A percentile compares a stretch with the other conserved stretches of the same genome.
Evolutionary conservation across 73 alveolate species (phyloP).

Genomic region (Paramecium octaurelia): DNA sequence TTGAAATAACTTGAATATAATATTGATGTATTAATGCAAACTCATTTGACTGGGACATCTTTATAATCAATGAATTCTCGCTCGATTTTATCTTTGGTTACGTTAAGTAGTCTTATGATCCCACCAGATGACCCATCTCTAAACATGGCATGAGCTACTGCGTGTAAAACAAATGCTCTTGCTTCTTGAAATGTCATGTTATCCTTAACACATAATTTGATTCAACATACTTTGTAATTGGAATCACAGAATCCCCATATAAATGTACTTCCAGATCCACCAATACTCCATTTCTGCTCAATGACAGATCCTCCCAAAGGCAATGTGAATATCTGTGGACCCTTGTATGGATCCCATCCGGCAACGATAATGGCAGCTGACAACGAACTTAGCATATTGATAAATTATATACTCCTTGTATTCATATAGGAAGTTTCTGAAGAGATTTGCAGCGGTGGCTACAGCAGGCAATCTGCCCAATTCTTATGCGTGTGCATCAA

Average conservation of each 20-base stretch:
- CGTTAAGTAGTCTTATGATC: slow-evolving; percentile 83
- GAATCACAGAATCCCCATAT: slow-evolving; percentile 89
- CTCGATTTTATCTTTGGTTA: slow-evolving; percentile 82
- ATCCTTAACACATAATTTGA: slow-evolving; percentile 35
- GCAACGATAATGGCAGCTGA: slow-evolving; percentile 89
- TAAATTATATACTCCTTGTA: slow-evolving; percentile 18
- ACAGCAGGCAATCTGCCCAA: slow-evolving; percentile 89
- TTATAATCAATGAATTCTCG: slow-evolving; percentile 69
- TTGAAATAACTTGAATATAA: neutral
- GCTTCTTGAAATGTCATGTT: slow-evolving; percentile 89
- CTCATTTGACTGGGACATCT: slow-evolving; percentile 55
- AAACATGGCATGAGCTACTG: slow-evolving; percentile 87
- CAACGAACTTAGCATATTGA: slow-evolving; percentile 61
- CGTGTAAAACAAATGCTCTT: slow-evolving; percentile 78
- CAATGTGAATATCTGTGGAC: slow-evolving; percentile 78
- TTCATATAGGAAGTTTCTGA: slow-evolving; percentile 79
- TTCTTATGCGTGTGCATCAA: slow-evolving; percentile 86
- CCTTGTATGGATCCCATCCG: slow-evolving; percentile 93
- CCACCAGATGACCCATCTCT: slow-evolving; percentile 96
- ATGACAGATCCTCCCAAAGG: slow-evolving; percentile 78
- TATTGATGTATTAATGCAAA: neutral
- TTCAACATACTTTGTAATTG: slow-evolving; percentile 66
- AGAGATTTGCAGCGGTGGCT: slow-evolving; percentile 87
- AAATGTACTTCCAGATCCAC: slow-evolving; percentile 88
- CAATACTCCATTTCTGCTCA: slow-evolving; percentile 73